A percentile compares a stretch with the other conserved stretches of the same genome.
Evolutionary conservation across 108 stramenopile genomes (phyloP).

Genomic region (Schizochytrium sp.): DNA sequence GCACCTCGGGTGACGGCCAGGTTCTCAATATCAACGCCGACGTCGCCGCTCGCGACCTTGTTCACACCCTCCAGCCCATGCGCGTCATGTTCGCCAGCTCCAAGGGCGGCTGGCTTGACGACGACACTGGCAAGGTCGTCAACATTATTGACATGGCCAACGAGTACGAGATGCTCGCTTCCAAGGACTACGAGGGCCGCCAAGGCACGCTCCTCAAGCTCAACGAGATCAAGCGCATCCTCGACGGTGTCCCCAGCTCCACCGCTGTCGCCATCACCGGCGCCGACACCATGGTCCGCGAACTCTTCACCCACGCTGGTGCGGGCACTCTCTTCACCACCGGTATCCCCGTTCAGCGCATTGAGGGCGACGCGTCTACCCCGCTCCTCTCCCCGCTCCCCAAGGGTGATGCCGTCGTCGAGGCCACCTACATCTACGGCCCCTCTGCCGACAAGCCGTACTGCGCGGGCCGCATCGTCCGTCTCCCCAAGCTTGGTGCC

Average conservation of each 20-base stretch:
- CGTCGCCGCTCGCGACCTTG: constrained; percentile 69
- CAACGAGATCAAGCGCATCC: constrained; percentile 15
- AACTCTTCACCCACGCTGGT: not conserved
- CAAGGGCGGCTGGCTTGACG: not conserved
- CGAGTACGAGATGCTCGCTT: not conserved
- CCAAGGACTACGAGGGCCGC: constrained; percentile 17
- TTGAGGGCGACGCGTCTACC: not conserved
- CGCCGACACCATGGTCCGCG: not conserved
- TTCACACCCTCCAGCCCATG: not conserved
- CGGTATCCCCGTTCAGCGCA: not conserved
- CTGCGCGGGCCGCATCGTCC: not conserved
- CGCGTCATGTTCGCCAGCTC: not conserved
- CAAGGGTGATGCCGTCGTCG: not conserved
- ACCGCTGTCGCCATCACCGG: not conserved
- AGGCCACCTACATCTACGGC: not conserved
- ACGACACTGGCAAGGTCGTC: not conserved
- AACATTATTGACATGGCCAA: not conserved
- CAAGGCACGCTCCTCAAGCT: constrained; percentile 22
- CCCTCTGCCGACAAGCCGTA: not conserved
- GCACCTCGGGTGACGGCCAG: constrained; percentile 63
- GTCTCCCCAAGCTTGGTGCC: not conserved
- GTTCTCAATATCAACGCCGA: constrained; percentile 95
- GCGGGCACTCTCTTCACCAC: not conserved
- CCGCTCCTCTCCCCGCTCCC: not conserved
- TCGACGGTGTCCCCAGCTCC: not conserved